These are phyloP conservation scores for Suillus occidentalis DNA, from an alignment of 768 basidiomycete species.

Conservation along the genomic window DNA sequence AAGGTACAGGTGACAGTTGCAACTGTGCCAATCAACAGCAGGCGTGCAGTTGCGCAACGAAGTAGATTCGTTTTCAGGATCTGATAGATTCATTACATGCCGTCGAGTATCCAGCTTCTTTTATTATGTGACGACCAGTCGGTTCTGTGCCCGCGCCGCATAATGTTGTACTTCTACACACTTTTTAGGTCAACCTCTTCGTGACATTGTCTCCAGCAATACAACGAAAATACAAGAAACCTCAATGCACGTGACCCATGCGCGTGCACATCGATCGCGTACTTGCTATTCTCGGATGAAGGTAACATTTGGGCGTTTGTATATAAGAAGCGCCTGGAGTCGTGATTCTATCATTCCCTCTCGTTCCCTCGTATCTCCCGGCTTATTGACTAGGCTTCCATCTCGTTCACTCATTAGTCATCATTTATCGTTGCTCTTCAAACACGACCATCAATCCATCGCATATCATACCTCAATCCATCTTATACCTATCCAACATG, in stretches of 20 bases:
- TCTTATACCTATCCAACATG: constrained; percentile 15
- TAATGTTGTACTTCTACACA: neutral
- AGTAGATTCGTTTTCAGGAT: constrained; percentile 9
- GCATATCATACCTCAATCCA: constrained; percentile 2
- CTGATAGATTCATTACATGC: neutral
- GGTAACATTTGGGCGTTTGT: constrained; percentile 9
- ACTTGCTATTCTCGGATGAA: constrained; percentile 17
- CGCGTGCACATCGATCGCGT: neutral
- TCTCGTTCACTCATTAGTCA: constrained; percentile 1
- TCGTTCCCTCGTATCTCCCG: neutral
- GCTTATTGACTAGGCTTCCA: constrained; percentile 17
- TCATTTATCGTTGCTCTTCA: neutral
- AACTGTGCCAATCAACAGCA: constrained; percentile 16
- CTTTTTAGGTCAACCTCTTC: neutral
- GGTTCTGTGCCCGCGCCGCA: neutral
- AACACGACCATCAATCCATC: neutral
- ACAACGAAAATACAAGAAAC: constrained; percentile 10
- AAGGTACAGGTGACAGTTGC: constrained; percentile 20
- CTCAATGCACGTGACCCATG: constrained; percentile 9
- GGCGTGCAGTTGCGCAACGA: constrained; percentile 19
- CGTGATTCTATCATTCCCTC: neutral
- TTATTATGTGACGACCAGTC: neutral
- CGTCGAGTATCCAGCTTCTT: neutral
- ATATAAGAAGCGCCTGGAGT: constrained; percentile 7
- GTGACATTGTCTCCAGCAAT: neutral